Evolutionary conservation across 2,329 filamentous ascomycete species (phyloP), one percentile per base, ranked within the genome.

Genomic region (Colletotrichum incanum): DNA sequence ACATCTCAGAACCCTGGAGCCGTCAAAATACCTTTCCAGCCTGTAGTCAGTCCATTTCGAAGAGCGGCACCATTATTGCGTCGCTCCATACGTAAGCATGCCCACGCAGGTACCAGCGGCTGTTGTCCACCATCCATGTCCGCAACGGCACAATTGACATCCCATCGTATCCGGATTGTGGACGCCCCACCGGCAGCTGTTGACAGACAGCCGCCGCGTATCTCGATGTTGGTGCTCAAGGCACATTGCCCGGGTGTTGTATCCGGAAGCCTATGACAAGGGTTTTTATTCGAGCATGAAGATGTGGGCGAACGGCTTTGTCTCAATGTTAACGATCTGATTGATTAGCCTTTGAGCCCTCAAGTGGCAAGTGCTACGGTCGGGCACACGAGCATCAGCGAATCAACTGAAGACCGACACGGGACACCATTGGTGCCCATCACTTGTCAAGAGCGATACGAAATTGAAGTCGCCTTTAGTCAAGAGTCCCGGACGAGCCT

Each of bases 61-160:
- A 50, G 20, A 59, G 43, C 54, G 34, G 39, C 45, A 39, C 64
- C 31, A 50, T 41, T 23, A 34, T 16, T 52, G 20, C 34, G 23
- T 47, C 37, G 20, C n/a, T 18, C 39, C 50, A 34, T 20, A 31
- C 26, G 31, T 16, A 43, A 14, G 52, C 28, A 62, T 67, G 65
- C 43, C 31, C 23, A 50, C 45, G 65, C 55, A 67, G 65, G 65
- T 67, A 67, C 55, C 65, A 28, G 45, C 34, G 26, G 45, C 45
- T 61, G 45, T 62, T 47, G 47, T 49, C 45, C 28, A 49, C 26
- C 26, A 54, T 54, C 64, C 34, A 61, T 50, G 55, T 23, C 39
- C 39, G 11, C 23, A 49, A 49, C 6, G 41, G 41, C 45, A 34
- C 54, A 34, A 49, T 47, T 47, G n/a, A 63, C 60, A 65, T 37